Evolutionary conservation across 2,329 filamentous ascomycete genomes (phyloP), one percentile per base, ranked within the genome.

Genomic region (Hymenoscyphus linearis): DNA sequence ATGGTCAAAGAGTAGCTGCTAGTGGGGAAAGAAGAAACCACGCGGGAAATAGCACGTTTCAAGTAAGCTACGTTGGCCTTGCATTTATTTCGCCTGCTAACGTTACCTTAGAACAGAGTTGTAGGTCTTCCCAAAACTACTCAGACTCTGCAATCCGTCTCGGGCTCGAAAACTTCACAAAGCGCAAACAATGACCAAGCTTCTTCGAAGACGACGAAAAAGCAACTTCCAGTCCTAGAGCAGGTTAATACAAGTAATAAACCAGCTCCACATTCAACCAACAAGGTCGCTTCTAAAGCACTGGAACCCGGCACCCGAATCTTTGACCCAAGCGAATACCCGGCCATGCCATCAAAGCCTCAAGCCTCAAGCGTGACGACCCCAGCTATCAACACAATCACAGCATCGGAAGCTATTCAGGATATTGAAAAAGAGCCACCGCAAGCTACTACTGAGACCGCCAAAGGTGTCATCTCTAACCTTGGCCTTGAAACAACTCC

Each of bases 251-350:
- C 26, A 53, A 25, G 52, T 36, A 27, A 27, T 22, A 36, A 34
- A 27, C 27, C 27, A 31, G 55, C 18, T 18, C 55, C n/a, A 34
- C 16, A 35, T 26, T 9, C 5, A 35, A 18, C 6, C 6, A 9
- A 31, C 31, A 31, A 31, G 31, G 31, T 31, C 31, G 31, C 6
- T 5, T 31, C 31, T 31, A 31, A 9, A 31, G 31, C 31, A 31
- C 31, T 9, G 6, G 31, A 31, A 31, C 31, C 31, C 31, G 4
- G 31, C n/a, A 18, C 26, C 14, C 53, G 31, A 31, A 44, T 57
- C 40, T 57, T 57, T 44, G 36, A 57, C 34, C 55, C 55, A 10
- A 55, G 31, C 26, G 47, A 58, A 35, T 61, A 57, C 44, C 59
- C 59, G 26, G 59, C 59, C 10, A 57, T 57, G 34, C 47, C 54